These are phyloP conservation scores for Ogataea kodamae DNA, from an alignment of 805 yeast genomes.

Conservation along the genomic window DNA sequence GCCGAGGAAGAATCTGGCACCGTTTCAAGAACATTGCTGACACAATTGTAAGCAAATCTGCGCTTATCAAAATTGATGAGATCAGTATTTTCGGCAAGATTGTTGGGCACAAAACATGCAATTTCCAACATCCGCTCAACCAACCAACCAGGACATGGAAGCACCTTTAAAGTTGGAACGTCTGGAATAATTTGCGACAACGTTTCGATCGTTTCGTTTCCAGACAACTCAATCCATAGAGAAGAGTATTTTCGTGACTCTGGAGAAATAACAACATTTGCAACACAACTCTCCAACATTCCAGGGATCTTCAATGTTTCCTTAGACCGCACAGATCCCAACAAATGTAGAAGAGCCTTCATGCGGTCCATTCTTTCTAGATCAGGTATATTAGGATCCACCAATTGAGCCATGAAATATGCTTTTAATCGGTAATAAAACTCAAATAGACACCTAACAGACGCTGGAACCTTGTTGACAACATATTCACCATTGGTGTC, in stretches of 20 bases:
- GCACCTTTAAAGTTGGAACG: constrained; percentile 38
- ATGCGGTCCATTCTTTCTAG: constrained; percentile 65
- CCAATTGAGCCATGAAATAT: constrained; percentile 60
- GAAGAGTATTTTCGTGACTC: constrained; percentile 68
- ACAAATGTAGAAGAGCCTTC: constrained; percentile 61
- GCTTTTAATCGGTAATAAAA: constrained; percentile 64
- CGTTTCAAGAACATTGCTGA: constrained; percentile 51
- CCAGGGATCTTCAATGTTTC: constrained; percentile 66
- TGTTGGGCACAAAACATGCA: constrained; percentile 74
- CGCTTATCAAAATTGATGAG: constrained; percentile 84
- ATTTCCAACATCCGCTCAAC: constrained; percentile 74
- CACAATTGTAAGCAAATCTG: constrained; percentile 60
- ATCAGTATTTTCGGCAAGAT: constrained; percentile 58
- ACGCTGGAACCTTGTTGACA: constrained; percentile 57
- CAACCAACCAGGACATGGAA: constrained; percentile 93
- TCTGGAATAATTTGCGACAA: constrained; percentile 31
- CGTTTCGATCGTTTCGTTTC: constrained; percentile 12
- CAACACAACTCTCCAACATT: constrained; percentile 75
- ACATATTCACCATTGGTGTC: constrained; percentile 33
- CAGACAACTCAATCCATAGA: constrained; percentile 65
- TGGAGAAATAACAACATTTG: constrained; percentile 73
- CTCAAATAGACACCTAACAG: constrained; percentile 61
- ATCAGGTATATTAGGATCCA: constrained; percentile 54
- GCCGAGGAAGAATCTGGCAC: constrained; percentile 26
- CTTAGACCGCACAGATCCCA: constrained; percentile 62